Base-by-base conservation (phyloP, 257 asterid species). In the Haberlea rhodopensis region DNA sequence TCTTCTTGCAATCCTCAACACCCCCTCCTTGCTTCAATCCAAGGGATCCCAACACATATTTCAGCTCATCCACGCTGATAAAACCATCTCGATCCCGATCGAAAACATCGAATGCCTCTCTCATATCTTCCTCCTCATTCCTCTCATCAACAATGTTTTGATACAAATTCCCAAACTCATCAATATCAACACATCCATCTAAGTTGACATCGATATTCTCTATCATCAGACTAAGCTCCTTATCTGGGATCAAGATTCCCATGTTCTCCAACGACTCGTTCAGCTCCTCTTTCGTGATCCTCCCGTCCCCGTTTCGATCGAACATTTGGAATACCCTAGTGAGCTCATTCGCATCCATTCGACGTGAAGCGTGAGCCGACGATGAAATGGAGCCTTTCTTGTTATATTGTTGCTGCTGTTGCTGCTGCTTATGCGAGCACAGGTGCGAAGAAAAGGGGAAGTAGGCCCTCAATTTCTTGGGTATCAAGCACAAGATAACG, bases 21-120 rank as follows among this genome's bases (percentile, higher is more conserved):
- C 78, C 75, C 59, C 78, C 65, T 62, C 87, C 89, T 43, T 82
- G 87, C 68, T 82, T 75, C 1, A 85, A 78, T 11, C 94, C 94
- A 1, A 85, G 73, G 0, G 87, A 80, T 1, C 73, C 75, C 51
- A 85, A 13, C 31, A 85, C 89, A 6, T 82, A 71, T 25, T 71
- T 81, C 64, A 85, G 77, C 76, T 85, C 89, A 2, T 85, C 89
- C 0, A 73, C 87, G 53, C 77, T 74, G 54, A 85, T 85, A 55
- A 78, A 85, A 11, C 91, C 91, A 3, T 85, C 91, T 0, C 94
- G 81, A 19, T 85, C 81, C 60, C 71, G 78, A 25, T 85, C 94
- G 8, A 82, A 85, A 6, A 85, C 94, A n/a, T 79, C 80, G 74
- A 85, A 85, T 8, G 92, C 94, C 62, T 82, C 89, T 10, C 72